phyloP scores from a whole-genome alignment of 495 filamentous ascomycete genomes.

The Jackrogersella minutella region DNA sequence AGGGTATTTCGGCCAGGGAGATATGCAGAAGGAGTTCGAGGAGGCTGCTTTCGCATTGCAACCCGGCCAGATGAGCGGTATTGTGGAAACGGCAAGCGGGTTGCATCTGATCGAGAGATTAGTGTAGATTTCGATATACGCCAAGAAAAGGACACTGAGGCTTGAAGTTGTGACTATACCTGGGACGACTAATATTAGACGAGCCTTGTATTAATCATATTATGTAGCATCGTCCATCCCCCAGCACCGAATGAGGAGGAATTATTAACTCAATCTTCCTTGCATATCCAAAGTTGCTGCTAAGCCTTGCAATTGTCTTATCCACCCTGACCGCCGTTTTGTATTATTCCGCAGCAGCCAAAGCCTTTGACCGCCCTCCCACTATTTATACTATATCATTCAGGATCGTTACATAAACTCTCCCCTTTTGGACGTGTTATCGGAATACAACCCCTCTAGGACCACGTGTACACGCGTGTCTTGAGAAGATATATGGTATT shows the following conservation, averaged over 20 bases:
- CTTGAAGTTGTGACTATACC: neutral
- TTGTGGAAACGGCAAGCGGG: slow-evolving; percentile 93
- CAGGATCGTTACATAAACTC: too few relatives aligned
- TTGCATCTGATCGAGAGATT: slow-evolving; percentile 88
- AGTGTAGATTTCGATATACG: slow-evolving; percentile 20
- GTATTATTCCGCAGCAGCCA: neutral
- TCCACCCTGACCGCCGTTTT: neutral
- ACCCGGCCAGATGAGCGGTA: slow-evolving; percentile 80
- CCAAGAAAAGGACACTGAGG: neutral
- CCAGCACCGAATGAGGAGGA: neutral
- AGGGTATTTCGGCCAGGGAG: slow-evolving; percentile 89
- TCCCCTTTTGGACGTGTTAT: too few relatives aligned
- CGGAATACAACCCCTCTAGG: too few relatives aligned
- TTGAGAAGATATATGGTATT: neutral
- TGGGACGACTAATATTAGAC: neutral
- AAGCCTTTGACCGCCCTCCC: too few relatives aligned
- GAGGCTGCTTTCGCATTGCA: slow-evolving; percentile 89
- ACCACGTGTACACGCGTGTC: neutral
- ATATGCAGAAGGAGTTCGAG: slow-evolving; percentile 99
- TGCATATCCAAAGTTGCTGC: neutral
- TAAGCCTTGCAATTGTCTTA: neutral
- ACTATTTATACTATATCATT: too few relatives aligned
- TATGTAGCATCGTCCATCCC: neutral
- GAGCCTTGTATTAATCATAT: neutral
- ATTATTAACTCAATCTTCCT: neutral